These are phyloP conservation scores for Salvia sclarea DNA, from an alignment of 305 asterid genomes.

Conservation along the genomic window DNA sequence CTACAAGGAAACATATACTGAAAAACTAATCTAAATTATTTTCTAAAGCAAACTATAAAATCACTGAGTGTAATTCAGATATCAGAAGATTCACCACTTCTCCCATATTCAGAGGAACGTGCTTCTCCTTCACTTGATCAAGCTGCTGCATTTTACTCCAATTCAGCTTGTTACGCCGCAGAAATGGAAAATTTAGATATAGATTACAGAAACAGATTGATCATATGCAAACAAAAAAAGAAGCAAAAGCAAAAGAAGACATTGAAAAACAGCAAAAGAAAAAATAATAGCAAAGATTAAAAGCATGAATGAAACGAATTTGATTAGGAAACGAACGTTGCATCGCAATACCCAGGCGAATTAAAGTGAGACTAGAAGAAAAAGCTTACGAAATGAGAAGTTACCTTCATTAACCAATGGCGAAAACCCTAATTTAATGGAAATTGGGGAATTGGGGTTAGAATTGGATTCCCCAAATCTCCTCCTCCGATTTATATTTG, in stretches of 20 bases:
- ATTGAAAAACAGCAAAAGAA: neutral
- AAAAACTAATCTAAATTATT: neutral
- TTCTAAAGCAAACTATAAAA: neutral
- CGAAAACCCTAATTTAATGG: too few relatives aligned
- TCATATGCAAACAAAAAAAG: neutral
- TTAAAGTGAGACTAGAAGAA: too few relatives aligned
- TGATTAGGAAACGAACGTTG: too few relatives aligned
- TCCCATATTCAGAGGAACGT: slow-evolving; percentile 37
- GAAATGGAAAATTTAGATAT: neutral
- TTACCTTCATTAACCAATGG: too few relatives aligned
- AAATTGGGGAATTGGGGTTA: too few relatives aligned
- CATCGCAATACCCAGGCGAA: too few relatives aligned
- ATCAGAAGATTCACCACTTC: slow-evolving; percentile 40
- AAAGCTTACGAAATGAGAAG: too few relatives aligned
- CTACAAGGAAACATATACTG: neutral
- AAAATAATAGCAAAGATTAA: neutral
- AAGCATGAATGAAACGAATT: neutral
- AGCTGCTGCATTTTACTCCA: slow-evolving; percentile 44
- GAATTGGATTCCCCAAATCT: too few relatives aligned
- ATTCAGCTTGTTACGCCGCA: slow-evolving; percentile 30
- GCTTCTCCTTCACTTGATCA: slow-evolving; percentile 46
- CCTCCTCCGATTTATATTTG: too few relatives aligned
- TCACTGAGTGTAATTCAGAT: neutral
- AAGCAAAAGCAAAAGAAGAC: too few relatives aligned
- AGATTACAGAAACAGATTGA: slow-evolving; percentile 1